phyloP scores from a whole-genome alignment of 148 eudicot species.

The Salicornia ramosissima region DNA sequence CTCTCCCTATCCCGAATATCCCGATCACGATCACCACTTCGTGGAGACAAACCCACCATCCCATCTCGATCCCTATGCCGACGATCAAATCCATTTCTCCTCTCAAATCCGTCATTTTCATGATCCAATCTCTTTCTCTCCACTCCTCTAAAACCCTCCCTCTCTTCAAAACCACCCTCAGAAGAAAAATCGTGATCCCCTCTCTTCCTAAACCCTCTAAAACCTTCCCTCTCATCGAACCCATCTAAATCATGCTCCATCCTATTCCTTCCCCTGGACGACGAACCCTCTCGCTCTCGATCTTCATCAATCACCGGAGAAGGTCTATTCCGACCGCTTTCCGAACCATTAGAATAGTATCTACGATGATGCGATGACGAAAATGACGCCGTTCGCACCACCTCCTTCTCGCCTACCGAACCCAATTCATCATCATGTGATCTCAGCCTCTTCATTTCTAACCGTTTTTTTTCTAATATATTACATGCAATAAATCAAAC shows the following conservation, averaged over 20 bases:
- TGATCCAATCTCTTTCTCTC: conserved; percentile 80
- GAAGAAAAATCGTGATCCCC: conserved; percentile 25
- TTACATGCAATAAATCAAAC: not conserved
- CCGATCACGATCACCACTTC: too few species aligned
- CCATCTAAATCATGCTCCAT: conserved; percentile 31
- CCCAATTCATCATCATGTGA: conserved; percentile 40
- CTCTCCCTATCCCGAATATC: conserved; percentile 44
- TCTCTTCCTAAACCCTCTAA: conserved; percentile 36
- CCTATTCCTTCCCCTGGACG: conserved; percentile 37
- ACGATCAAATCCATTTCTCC: conserved; percentile 65
- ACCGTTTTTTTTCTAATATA: not conserved
- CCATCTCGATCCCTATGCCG: conserved; percentile 63
- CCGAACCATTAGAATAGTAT: conserved; percentile 23
- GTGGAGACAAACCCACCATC: conserved; percentile 52
- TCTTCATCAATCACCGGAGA: conserved; percentile 29
- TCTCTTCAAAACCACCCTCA: conserved; percentile 42
- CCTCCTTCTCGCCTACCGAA: conserved; percentile 32
- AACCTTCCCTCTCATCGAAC: too few species aligned
- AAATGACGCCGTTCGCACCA: conserved; percentile 32
- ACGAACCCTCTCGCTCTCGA: conserved; percentile 30
- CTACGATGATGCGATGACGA: conserved; percentile 41
- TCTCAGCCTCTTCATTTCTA: conserved; percentile 38
- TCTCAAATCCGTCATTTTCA: conserved; percentile 56
- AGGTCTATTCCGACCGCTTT: conserved; percentile 28
- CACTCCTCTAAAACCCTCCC: conserved; percentile 45